Evolutionary conservation across 1,284 basidiomycete species (phyloP).

Genomic region (Athelia sp.): DNA sequence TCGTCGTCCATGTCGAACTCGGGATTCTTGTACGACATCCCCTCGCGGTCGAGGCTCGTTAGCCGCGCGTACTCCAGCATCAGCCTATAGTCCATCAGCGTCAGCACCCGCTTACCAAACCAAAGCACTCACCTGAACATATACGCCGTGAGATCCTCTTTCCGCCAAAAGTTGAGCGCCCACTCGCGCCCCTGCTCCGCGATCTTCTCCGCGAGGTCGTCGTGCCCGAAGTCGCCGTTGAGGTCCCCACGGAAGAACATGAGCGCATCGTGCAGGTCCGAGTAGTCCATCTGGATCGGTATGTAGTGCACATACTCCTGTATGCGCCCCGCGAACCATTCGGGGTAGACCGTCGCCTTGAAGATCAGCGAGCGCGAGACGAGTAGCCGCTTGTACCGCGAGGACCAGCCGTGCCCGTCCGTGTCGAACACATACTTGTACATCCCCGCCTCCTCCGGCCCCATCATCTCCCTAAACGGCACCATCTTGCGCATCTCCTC

Average conservation of each 20-base stretch:
- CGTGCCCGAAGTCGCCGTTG: slow-evolving; percentile 41
- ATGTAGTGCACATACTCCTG: slow-evolving; percentile 58
- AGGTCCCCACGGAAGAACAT: slow-evolving; percentile 53
- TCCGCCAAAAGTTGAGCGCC: slow-evolving; percentile 58
- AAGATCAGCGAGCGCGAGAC: slow-evolving; percentile 58
- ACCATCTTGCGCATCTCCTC: slow-evolving; percentile 36
- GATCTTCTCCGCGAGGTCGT: slow-evolving; percentile 51
- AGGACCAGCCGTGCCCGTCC: slow-evolving; percentile 70
- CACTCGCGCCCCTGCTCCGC: slow-evolving; percentile 52
- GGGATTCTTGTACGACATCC: slow-evolving; percentile 22
- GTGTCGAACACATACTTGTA: slow-evolving; percentile 61
- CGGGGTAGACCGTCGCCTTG: slow-evolving; percentile 61
- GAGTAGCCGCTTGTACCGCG: slow-evolving; percentile 63
- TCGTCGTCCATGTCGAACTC: background rate
- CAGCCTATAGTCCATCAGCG: slow-evolving; percentile 21
- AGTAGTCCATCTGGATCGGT: slow-evolving; percentile 49
- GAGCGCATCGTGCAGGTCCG: slow-evolving; percentile 51
- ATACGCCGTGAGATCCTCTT: slow-evolving; percentile 62
- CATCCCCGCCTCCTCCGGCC: slow-evolving; percentile 39
- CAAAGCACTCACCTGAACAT: slow-evolving; percentile 43
- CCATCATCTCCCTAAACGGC: slow-evolving; percentile 41
- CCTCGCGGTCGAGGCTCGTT: slow-evolving; percentile 40
- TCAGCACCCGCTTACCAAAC: background rate
- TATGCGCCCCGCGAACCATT: slow-evolving; percentile 52
- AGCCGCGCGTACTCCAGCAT: slow-evolving; percentile 48